A percentile compares a stretch with the other conserved stretches of the same genome.
These are phyloP conservation scores for Phyllosticta citrichinensis DNA, from an alignment of 2,329 filamentous ascomycete genomes.

Conservation along the genomic window DNA sequence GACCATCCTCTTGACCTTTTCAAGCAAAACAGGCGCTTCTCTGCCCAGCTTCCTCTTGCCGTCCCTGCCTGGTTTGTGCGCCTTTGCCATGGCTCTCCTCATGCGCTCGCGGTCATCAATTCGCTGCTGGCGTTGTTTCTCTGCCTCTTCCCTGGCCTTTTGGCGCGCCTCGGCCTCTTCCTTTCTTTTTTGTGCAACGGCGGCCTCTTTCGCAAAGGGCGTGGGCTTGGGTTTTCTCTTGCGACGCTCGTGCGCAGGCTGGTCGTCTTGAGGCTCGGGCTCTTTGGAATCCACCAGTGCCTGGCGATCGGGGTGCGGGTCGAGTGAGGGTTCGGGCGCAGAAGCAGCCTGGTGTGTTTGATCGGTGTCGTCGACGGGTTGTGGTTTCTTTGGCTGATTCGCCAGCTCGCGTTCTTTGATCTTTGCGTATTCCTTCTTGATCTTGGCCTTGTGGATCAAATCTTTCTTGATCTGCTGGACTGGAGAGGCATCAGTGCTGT, in stretches of 20 bases:
- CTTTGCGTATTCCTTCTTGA: conserved; percentile 88
- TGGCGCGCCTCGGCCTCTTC: conserved; percentile 54
- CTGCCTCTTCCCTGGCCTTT: conserved; percentile 52
- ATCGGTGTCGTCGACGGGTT: conserved; percentile 20
- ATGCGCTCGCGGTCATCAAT: conserved; percentile 62
- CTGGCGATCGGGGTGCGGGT: conserved; percentile 51
- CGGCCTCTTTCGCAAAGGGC: conserved; percentile 35
- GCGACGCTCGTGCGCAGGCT: conserved; percentile 14
- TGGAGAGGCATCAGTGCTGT: conserved; percentile 25
- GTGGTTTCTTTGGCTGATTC: conserved; percentile 24
- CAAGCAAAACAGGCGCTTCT: conserved; percentile 67
- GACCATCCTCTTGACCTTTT: conserved; percentile 67
- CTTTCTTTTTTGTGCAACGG: conserved; percentile 42
- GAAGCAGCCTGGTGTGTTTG: conserved; percentile 12
- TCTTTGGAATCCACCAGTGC: conserved; percentile 43
- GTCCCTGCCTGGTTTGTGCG: conserved; percentile 50
- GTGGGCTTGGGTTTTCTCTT: conserved; percentile 19
- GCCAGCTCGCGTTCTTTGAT: conserved; percentile 50
- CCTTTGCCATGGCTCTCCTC: conserved; percentile 53
- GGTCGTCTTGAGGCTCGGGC: conserved; percentile 14
- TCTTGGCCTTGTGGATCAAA: conserved; percentile 83
- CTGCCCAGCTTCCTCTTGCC: conserved; percentile 71
- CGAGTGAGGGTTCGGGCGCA: conserved; percentile 30
- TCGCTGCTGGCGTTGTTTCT: conserved; percentile 44
- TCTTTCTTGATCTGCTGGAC: conserved; percentile 83